These are phyloP conservation scores for Canariomyces notabilis DNA, from an alignment of 2,329 filamentous ascomycete genomes.

Conservation along the genomic window DNA sequence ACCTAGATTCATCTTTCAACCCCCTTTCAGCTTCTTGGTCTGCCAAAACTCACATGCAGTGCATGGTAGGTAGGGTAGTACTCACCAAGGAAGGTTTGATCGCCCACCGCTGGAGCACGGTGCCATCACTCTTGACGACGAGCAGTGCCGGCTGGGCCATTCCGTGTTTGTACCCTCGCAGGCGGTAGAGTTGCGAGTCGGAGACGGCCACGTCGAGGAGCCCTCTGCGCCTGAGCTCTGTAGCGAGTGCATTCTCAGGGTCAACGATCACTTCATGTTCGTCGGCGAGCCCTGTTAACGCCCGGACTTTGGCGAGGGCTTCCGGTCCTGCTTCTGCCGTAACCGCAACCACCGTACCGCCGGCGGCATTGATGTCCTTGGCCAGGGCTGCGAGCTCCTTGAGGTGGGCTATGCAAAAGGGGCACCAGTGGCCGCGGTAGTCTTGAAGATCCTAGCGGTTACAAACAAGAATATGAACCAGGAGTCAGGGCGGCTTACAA, in stretches of 20 bases:
- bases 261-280: slow-evolving; percentile 1
- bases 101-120: not conserved
- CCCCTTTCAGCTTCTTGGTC: not conserved
- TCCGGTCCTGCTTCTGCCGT: not conserved
- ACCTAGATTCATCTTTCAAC: slow-evolving; percentile 3
- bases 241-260: not conserved
- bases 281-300: not conserved
- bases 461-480: not conserved
- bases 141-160: slow-evolving; percentile 2
- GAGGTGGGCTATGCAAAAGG: slow-evolving; percentile 3
- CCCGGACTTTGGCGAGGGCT: not conserved
- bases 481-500: not conserved
- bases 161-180: slow-evolving; percentile 2
- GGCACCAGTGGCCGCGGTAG: slow-evolving; percentile 7
- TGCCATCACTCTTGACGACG: not conserved
- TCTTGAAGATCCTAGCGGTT: not conserved
- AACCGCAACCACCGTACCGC: not conserved
- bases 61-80: too few relatives aligned
- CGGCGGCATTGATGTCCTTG: slow-evolving; percentile 1
- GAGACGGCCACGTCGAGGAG: not conserved
- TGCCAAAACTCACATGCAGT: not conserved
- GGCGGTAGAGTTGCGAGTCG: slow-evolving; percentile 2
- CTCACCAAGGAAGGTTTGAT: not conserved
- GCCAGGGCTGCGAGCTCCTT: slow-evolving; percentile 3
- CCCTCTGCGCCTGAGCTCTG: not conserved